Evolutionary conservation across 2,329 filamentous ascomycete genomes (phyloP).

Genomic region (Zymoseptoria crescenta): DNA sequence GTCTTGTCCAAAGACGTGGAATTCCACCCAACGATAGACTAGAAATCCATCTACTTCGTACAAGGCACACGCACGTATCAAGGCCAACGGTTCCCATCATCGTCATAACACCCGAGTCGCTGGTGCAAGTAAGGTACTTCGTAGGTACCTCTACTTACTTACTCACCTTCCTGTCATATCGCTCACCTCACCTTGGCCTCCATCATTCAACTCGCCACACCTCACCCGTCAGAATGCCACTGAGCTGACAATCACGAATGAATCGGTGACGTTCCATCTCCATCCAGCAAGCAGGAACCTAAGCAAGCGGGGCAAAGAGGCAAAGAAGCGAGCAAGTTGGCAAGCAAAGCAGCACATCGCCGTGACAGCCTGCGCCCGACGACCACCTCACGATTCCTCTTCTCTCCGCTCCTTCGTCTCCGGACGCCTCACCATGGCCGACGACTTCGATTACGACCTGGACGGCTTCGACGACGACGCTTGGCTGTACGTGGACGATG

Average conservation of each 20-base stretch:
- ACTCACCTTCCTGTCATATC: too few species aligned
- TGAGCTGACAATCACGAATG: neutral
- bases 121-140: too few species aligned
- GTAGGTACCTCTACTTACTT: too few species aligned
- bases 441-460: conserved; percentile 33
- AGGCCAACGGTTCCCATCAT: neutral
- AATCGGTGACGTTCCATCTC: neutral
- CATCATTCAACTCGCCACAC: too few species aligned
- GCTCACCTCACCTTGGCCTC: too few species aligned
- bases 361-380: neutral
- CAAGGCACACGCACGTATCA: neutral
- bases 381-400: neutral
- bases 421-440: conserved; percentile 16
- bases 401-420: neutral
- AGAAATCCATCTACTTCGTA: neutral
- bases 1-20: too few species aligned
- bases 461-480: conserved; percentile 32
- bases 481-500: conserved; percentile 43
- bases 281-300: neutral
- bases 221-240: too few species aligned
- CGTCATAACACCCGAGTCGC: neutral
- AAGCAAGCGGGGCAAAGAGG: neutral
- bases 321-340: neutral
- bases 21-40: too few species aligned
- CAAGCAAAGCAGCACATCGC: neutral